phyloP scores from a whole-genome alignment of 176 grass and related monocot genomes.

The Aegilops longissima region DNA sequence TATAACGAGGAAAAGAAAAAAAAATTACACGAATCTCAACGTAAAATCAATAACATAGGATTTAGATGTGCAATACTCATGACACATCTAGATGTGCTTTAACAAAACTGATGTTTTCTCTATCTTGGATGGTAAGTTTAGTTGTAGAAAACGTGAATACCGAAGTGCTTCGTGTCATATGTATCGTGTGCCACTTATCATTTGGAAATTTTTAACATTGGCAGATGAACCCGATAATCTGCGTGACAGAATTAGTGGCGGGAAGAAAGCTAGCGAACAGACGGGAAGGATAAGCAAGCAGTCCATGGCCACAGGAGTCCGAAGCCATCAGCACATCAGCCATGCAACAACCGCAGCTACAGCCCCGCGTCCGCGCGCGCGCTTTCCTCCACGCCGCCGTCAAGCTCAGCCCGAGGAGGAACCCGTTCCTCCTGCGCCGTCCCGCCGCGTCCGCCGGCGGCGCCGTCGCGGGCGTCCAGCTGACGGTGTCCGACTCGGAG shows the following conservation, averaged over 20 bases:
- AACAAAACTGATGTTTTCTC: no score
- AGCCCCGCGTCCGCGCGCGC: neutral
- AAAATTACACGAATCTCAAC: no score
- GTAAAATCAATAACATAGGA: no score
- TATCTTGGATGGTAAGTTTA: no score
- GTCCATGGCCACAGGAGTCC: constrained; percentile 3
- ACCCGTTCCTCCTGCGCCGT: neutral
- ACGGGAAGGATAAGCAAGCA: constrained; percentile 11
- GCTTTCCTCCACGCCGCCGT: neutral
- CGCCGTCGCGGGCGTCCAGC: neutral
- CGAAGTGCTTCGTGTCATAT: no score
- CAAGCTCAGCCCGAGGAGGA: neutral
- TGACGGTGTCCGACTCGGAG: constrained; percentile 74
- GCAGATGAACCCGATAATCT: neutral
- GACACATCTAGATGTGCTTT: no score
- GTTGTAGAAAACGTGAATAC: no score
- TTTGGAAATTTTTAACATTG: no score
- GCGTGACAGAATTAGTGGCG: neutral
- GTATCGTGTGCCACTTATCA: no score
- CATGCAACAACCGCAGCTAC: constrained; percentile 30
- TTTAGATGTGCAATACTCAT: no score
- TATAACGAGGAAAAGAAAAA: no score
- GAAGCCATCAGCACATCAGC: neutral
- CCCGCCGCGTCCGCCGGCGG: neutral
- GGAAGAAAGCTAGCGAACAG: neutral